Percentiles rank a stretch among this genome's conserved stretches.
These are phyloP conservation scores for Lactarius evosmus DNA, from an alignment of 768 basidiomycete genomes.

Conservation along the genomic window DNA sequence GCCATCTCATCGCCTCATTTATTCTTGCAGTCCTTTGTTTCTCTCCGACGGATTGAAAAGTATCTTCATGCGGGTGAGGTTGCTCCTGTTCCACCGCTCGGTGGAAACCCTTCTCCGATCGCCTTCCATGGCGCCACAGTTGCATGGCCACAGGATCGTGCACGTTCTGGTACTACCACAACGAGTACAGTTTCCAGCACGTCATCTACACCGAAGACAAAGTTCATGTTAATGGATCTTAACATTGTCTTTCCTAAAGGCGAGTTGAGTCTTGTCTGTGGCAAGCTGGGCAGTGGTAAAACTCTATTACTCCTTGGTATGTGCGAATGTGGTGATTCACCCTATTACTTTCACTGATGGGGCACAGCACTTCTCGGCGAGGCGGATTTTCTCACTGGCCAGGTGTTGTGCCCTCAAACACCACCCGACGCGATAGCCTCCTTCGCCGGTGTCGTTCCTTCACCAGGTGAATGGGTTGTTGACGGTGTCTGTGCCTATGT, in stretches of 20 bases:
- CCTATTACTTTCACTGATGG: constrained; percentile 18
- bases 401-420: constrained; percentile 78
- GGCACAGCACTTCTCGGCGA: constrained; percentile 75
- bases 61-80: constrained; percentile 80
- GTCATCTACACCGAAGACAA: constrained; percentile 68
- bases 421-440: constrained; percentile 73
- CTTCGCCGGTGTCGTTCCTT: constrained; percentile 43
- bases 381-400: constrained; percentile 79
- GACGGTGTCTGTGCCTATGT: constrained; percentile 82
- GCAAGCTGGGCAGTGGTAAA: constrained; percentile 88
- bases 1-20: constrained; percentile 7
- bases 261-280: constrained; percentile 80
- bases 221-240: constrained; percentile 80
- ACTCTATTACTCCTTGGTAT: constrained; percentile 72
- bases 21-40: constrained; percentile 61
- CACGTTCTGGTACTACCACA: constrained; percentile 31
- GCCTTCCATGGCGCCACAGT: constrained; percentile 81
- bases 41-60: constrained; percentile 86
- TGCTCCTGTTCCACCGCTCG: constrained; percentile 52
- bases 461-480: constrained; percentile 71
- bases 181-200: constrained; percentile 50
- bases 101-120: constrained; percentile 56
- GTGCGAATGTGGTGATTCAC: constrained; percentile 6
- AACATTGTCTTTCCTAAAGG: constrained; percentile 74
- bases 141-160: constrained; percentile 85